phyloP scores from a whole-genome alignment of 2,329 filamentous ascomycete species.

The Chaetoscypha palmicola region DNA sequence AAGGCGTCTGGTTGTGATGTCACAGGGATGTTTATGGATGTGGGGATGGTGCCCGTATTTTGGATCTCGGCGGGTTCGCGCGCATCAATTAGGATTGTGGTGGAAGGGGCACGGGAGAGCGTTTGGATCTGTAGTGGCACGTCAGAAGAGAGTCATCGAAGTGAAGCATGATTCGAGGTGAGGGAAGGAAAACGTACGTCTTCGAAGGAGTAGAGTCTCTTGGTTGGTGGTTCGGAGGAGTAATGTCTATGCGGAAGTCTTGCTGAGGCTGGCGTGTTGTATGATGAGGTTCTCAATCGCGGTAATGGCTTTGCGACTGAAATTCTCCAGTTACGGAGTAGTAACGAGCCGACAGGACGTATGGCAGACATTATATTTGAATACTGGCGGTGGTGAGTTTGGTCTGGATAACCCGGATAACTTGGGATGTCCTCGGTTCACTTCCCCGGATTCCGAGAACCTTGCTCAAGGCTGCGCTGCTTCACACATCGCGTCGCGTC shows the following conservation, averaged over 20 bases:
- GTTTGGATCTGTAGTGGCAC: conserved; percentile 36
- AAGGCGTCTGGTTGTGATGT: conserved; percentile 70
- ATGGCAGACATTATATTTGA: too few relatives aligned
- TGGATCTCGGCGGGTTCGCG: conserved; percentile 65
- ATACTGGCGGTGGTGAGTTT: too few relatives aligned
- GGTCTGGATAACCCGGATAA: too few relatives aligned
- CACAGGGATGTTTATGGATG: conserved; percentile 76
- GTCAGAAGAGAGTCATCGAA: conserved; percentile 2
- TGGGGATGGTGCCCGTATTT: conserved; percentile 66
- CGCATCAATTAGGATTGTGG: conserved; percentile 43
- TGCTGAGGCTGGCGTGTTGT: too few relatives aligned
- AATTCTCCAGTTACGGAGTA: not conserved
- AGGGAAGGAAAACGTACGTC: conserved; percentile 30
- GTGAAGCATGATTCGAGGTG: not conserved
- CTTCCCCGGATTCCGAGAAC: too few relatives aligned
- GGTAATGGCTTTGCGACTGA: too few relatives aligned
- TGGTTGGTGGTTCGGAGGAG: not conserved
- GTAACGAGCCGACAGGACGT: not conserved
- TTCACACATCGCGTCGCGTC: not conserved
- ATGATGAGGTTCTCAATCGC: too few relatives aligned
- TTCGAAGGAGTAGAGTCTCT: conserved; percentile 24
- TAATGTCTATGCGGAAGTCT: too few relatives aligned
- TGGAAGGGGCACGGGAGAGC: conserved; percentile 29
- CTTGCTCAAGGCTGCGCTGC: too few relatives aligned
- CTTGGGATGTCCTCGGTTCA: too few relatives aligned